A percentile compares a stretch with the other conserved stretches of the same genome.
phyloP scores from a whole-genome alignment of 1,284 basidiomycete species.

The Abortiporus biennis region DNA sequence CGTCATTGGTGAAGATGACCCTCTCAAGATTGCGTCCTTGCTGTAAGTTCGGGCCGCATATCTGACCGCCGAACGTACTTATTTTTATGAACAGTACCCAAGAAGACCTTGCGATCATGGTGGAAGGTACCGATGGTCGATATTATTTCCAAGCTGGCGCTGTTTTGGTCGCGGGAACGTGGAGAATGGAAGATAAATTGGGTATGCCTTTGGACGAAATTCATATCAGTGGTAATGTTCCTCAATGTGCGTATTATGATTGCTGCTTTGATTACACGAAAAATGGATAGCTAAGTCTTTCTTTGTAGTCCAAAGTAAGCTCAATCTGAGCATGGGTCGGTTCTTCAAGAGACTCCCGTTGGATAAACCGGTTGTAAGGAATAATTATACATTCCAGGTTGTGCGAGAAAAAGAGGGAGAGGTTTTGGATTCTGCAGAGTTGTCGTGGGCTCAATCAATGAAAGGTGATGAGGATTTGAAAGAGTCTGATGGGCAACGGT shows the following conservation, averaged over 20 bases:
- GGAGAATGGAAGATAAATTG: constrained; percentile 75
- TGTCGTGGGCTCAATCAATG: constrained; percentile 61
- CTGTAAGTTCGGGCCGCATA: constrained; percentile 48
- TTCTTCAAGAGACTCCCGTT: constrained; percentile 64
- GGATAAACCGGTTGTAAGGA: constrained; percentile 65
- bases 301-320: constrained; percentile 50
- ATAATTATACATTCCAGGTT: constrained; percentile 68
- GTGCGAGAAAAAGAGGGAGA: constrained; percentile 29
- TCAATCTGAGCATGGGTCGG: constrained; percentile 59
- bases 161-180: constrained; percentile 62
- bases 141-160: constrained; percentile 74
- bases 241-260: constrained; percentile 48
- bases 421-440: constrained; percentile 53
- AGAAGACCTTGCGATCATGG: constrained; percentile 54
- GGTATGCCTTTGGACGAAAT: constrained; percentile 70
- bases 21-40: constrained; percentile 52
- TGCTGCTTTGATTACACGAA: neutral
- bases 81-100: neutral
- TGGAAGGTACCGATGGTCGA: constrained; percentile 64
- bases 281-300: neutral
- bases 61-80: neutral
- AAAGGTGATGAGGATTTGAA: constrained; percentile 57
- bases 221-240: constrained; percentile 62
- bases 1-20: constrained; percentile 47
- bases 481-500: constrained; percentile 5